A percentile compares a stretch with the other conserved stretches of the same genome.
phyloP scores from a whole-genome alignment of 805 yeast genomes.

The Cyberlindnera misumaiensis region DNA sequence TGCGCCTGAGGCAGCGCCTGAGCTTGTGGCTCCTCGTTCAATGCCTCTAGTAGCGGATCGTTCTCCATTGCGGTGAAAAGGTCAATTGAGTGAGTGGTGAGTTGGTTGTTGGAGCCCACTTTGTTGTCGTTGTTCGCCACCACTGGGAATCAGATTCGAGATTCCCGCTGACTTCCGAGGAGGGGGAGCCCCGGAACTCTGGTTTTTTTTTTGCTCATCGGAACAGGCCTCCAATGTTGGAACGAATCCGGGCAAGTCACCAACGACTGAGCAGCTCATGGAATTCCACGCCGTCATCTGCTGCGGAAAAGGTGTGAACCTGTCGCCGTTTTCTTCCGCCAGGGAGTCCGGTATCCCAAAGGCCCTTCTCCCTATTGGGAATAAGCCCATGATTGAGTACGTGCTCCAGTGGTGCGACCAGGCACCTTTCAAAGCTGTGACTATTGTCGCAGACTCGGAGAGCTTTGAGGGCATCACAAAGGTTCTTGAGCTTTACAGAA shows the following conservation, averaged over 20 bases:
- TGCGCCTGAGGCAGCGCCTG: slow-evolving; percentile 23
- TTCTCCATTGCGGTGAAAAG: slow-evolving; percentile 10
- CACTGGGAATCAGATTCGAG: neutral
- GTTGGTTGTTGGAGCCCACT: neutral
- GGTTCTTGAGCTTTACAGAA: slow-evolving; percentile 42
- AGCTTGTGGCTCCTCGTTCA: slow-evolving; percentile 23
- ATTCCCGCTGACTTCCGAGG: no score
- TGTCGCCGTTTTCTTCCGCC: slow-evolving; percentile 64
- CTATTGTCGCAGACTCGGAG: slow-evolving; percentile 50
- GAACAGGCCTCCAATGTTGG: no score
- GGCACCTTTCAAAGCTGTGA: slow-evolving; percentile 68
- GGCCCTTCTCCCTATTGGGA: slow-evolving; percentile 85
- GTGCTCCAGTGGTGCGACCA: slow-evolving; percentile 90
- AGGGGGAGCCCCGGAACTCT: no score
- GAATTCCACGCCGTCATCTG: slow-evolving; percentile 87
- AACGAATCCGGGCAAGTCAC: no score
- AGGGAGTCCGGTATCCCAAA: slow-evolving; percentile 66
- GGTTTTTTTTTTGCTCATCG: slow-evolving; percentile 1
- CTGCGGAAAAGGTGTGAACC: slow-evolving; percentile 76
- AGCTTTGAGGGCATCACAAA: slow-evolving; percentile 40
- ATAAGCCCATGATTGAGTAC: slow-evolving; percentile 80
- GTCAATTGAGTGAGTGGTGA: neutral
- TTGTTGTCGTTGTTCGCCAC: slow-evolving; percentile 2
- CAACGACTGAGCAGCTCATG: slow-evolving; percentile 40
- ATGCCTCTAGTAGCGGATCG: slow-evolving; percentile 73